Percentiles rank a stretch among this genome's conserved stretches.
These are phyloP conservation scores for Debaryomyces subglobosus DNA, from an alignment of 1,139 yeast genomes.

Conservation along the genomic window DNA sequence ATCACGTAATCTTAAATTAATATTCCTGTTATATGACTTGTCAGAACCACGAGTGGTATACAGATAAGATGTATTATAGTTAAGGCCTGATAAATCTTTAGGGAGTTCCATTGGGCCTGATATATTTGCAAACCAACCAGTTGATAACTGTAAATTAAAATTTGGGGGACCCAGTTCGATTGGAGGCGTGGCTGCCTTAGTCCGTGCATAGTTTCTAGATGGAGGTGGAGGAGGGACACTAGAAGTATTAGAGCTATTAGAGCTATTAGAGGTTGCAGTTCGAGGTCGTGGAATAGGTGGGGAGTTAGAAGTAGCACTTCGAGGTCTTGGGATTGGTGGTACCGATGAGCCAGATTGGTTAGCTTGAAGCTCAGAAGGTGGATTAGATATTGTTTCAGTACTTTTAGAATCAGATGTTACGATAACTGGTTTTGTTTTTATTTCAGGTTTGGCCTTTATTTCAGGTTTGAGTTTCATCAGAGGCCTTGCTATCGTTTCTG, in stretches of 20 bases:
- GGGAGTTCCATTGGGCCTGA: constrained; percentile 35
- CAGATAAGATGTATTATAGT: constrained; percentile 36
- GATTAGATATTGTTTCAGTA: not conserved
- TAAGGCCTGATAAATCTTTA: constrained; percentile 35
- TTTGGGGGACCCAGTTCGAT: constrained; percentile 30
- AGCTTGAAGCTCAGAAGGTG: not conserved
- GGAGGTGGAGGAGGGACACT: constrained; percentile 42
- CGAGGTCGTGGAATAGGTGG: constrained; percentile 1
- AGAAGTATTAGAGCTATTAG: constrained; percentile 2
- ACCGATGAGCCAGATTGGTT: not conserved
- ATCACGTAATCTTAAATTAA: constrained; percentile 52
- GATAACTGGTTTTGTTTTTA: constrained; percentile 7
- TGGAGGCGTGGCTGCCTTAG: constrained; percentile 19
- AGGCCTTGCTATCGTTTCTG: constrained; percentile 8
- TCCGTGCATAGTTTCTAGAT: constrained; percentile 35
- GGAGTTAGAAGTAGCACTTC: not conserved
- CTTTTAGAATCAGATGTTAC: not conserved
- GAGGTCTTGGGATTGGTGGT: constrained; percentile 4
- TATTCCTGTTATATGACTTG: constrained; percentile 19
- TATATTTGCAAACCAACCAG: constrained; percentile 50
- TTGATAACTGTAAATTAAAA: constrained; percentile 42
- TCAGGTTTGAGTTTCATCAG: not conserved
- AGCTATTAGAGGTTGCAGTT: not conserved
- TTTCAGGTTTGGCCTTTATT: constrained; percentile 8
- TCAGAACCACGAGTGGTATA: constrained; percentile 16